phyloP scores from a whole-genome alignment of 176 grass and related monocot species.

The Oryza rufipogon region DNA sequence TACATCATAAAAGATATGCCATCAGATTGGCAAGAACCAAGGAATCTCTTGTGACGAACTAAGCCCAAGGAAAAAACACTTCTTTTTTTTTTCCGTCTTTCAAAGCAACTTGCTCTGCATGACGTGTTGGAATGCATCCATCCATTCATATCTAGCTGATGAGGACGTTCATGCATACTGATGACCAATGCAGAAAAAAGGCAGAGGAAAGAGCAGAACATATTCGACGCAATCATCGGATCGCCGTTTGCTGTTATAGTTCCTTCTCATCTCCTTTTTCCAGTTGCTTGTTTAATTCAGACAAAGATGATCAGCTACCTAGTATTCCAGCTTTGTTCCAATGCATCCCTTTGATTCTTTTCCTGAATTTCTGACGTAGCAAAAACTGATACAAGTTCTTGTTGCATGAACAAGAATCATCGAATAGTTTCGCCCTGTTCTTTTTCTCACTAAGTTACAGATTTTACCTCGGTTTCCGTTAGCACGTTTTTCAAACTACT shows the following conservation, averaged over 20 bases:
- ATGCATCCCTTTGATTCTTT: not conserved
- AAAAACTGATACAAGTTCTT: constrained; percentile 27
- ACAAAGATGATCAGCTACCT: not conserved
- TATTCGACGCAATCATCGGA: constrained; percentile 30
- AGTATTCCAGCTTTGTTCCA: constrained; percentile 16
- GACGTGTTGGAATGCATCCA: constrained; percentile 19
- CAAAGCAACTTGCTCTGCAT: not conserved
- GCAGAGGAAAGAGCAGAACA: not conserved
- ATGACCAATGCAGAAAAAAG: not conserved
- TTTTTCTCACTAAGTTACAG: too few relatives aligned
- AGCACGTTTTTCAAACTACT: too few relatives aligned
- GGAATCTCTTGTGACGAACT: constrained; percentile 22
- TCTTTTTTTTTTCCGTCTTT: not conserved
- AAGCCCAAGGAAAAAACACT: not conserved
- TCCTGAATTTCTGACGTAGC: constrained; percentile 29
- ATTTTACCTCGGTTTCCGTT: too few relatives aligned
- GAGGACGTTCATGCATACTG: not conserved
- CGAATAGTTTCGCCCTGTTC: too few relatives aligned
- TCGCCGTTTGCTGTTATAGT: not conserved
- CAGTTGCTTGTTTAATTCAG: not conserved
- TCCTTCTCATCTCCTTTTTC: not conserved
- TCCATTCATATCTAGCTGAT: constrained; percentile 1
- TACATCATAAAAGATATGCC: not conserved
- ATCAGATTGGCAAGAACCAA: constrained; percentile 50
- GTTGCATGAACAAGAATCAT: too few relatives aligned